Evolutionary conservation across 1,284 basidiomycete species (phyloP).

Genomic region (Apiotrichum akiyoshidainum): DNA sequence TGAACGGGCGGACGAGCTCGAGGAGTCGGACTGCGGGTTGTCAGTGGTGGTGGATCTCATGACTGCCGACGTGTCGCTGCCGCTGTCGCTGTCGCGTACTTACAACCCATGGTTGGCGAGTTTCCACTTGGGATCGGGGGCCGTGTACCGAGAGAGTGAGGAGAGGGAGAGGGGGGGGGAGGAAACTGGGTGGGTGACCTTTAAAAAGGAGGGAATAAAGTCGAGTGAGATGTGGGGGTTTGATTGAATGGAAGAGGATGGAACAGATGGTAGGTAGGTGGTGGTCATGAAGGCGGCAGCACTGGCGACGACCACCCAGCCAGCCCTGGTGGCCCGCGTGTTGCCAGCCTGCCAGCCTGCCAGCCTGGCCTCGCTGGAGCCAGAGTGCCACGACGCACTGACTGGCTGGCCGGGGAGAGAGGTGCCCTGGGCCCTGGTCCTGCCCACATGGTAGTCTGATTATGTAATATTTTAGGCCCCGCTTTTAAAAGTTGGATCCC

Average conservation of each 20-base stretch:
- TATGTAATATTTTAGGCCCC: too few species aligned
- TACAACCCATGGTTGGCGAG: conserved; percentile 43
- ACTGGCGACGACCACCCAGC: too few species aligned
- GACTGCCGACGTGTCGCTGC: background rate
- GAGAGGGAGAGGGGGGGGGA: background rate
- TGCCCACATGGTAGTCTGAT: too few species aligned
- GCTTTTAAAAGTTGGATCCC: too few species aligned
- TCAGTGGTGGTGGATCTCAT: background rate
- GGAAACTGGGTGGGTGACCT: background rate
- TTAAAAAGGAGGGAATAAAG: background rate
- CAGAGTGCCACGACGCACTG: too few species aligned
- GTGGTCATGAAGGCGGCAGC: too few species aligned
- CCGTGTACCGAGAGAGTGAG: conserved; percentile 15
- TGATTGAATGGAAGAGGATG: conserved; percentile 1
- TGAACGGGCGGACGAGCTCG: conserved; percentile 91
- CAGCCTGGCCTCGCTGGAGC: too few species aligned
- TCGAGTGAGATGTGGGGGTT: background rate
- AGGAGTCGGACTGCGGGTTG: conserved; percentile 73
- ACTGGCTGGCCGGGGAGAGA: too few species aligned
- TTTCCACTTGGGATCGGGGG: conserved; percentile 19
- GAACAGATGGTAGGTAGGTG: background rate
- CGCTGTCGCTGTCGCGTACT: conserved; percentile 15
- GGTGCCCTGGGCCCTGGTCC: too few species aligned
- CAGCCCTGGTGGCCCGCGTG: too few species aligned
- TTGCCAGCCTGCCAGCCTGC: too few species aligned